A percentile compares a stretch with the other conserved stretches of the same genome.
Conservation (phyloP, 768 basidiomycete genomes). For the Tulasnella sp. region DNA sequence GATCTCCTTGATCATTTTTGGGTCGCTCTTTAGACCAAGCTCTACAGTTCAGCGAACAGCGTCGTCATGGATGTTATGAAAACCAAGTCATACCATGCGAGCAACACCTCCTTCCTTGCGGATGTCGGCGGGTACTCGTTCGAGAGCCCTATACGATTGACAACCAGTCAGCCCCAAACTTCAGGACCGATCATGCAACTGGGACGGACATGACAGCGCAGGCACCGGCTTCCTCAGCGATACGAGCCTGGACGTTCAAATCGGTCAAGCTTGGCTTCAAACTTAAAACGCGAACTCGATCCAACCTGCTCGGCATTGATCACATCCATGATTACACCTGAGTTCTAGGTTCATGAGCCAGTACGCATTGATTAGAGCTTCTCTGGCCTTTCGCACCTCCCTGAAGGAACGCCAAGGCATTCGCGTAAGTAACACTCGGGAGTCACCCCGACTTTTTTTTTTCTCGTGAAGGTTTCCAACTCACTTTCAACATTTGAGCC, state of each 20-base stretch:
- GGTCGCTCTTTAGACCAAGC: constrained; percentile 59
- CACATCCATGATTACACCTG: constrained; percentile 94
- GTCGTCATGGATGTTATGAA: neutral
- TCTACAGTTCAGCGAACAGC: constrained; percentile 4
- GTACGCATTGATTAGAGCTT: constrained; percentile 16
- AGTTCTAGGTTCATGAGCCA: constrained; percentile 24
- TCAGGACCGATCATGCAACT: constrained; percentile 12
- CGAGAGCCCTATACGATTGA: constrained; percentile 42
- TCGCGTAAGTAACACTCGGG: constrained; percentile 1
- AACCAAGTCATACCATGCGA: constrained; percentile 60
- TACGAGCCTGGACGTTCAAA: constrained; percentile 67
- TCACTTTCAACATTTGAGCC: constrained; percentile 92
- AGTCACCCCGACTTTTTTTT: constrained; percentile 13
- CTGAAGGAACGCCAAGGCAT: neutral
- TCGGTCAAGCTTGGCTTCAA: neutral
- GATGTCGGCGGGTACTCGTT: constrained; percentile 93
- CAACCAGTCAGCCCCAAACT: neutral
- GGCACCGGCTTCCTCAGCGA: constrained; percentile 95
- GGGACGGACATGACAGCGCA: constrained; percentile 75
- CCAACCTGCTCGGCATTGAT: constrained; percentile 59
- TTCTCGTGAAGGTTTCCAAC: constrained; percentile 23
- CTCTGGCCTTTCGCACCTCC: constrained; percentile 9
- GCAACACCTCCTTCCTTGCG: constrained; percentile 87
- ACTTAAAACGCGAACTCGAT: neutral
- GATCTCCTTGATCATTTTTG: constrained; percentile 93